These are phyloP conservation scores for Vigna angularis DNA, from an alignment of 306 rosid species.

Conservation along the genomic window DNA sequence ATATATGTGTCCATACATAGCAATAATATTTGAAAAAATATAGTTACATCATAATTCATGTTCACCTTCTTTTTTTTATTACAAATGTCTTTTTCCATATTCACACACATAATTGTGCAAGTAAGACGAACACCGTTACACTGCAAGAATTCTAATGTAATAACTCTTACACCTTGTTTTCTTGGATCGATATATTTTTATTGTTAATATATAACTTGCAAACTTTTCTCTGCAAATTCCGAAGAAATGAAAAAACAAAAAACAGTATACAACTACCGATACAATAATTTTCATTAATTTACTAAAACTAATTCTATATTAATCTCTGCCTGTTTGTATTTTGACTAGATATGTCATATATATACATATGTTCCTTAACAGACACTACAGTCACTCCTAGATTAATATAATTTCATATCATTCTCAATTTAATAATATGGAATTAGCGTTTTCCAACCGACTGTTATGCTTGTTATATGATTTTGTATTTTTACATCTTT, in stretches of 20 bases:
- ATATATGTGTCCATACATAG: neutral
- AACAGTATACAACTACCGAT: neutral
- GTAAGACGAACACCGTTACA: neutral
- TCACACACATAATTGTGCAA: neutral
- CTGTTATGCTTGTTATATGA: too few species aligned
- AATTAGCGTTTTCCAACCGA: too few species aligned
- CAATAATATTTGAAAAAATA: neutral
- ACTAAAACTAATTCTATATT: neutral
- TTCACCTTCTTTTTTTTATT: neutral
- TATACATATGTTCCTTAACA: too few species aligned
- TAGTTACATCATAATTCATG: neutral
- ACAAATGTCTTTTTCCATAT: neutral
- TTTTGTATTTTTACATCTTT: too few species aligned
- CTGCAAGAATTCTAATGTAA: neutral
- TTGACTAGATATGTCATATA: neutral
- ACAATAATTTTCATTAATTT: neutral
- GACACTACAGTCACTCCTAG: too few species aligned
- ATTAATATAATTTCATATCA: too few species aligned
- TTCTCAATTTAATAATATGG: too few species aligned
- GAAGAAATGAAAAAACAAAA: conserved; percentile 10
- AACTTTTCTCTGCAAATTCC: conserved; percentile 6
- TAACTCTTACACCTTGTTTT: neutral
- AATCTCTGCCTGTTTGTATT: neutral
- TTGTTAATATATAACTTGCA: neutral
- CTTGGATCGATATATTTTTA: neutral